These are phyloP conservation scores for Globisporangium recalcitrans DNA, from an alignment of 352 stramenopile genomes.

Conservation along the genomic window DNA sequence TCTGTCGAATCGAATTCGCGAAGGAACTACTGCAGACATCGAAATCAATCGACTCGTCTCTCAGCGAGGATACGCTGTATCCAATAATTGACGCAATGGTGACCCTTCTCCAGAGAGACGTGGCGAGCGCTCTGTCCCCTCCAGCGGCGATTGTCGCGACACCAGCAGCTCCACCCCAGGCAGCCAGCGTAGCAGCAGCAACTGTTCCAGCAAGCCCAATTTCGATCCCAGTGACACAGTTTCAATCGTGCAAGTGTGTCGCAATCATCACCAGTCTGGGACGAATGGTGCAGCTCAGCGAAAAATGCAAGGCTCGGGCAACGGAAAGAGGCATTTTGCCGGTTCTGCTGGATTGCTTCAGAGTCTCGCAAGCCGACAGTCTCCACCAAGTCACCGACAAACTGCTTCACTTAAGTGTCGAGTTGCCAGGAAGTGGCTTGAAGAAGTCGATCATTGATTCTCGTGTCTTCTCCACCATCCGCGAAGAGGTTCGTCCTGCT, in stretches of 20 bases:
- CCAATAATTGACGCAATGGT: slow-evolving; percentile 34
- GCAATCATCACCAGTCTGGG: slow-evolving; percentile 40
- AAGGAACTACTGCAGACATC: slow-evolving; percentile 15
- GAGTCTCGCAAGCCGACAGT: slow-evolving; percentile 20
- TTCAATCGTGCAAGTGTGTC: slow-evolving; percentile 25
- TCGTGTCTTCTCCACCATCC: slow-evolving; percentile 15
- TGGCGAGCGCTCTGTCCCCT: slow-evolving; percentile 20
- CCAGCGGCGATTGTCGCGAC: slow-evolving; percentile 10
- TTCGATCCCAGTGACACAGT: slow-evolving; percentile 22
- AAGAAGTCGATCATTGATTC: slow-evolving; percentile 14
- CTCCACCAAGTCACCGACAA: slow-evolving; percentile 59
- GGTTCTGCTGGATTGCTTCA: slow-evolving; percentile 39
- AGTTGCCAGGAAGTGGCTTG: background rate
- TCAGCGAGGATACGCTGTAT: slow-evolving; percentile 16
- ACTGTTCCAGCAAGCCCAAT: slow-evolving; percentile 8
- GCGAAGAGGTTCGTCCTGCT: background rate
- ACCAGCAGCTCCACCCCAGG: slow-evolving; percentile 22
- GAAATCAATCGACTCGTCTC: background rate
- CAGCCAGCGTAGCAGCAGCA: slow-evolving; percentile 16
- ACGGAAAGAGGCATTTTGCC: slow-evolving; percentile 33
- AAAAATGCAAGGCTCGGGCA: slow-evolving; percentile 31
- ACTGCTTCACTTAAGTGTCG: slow-evolving; percentile 42
- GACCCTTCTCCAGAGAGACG: slow-evolving; percentile 33
- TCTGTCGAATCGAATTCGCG: slow-evolving; percentile 34
- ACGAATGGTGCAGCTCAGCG: slow-evolving; percentile 40